Evolutionary conservation across 2,329 filamentous ascomycete species (phyloP).

Genomic region (Magnaporthales sp.): DNA sequence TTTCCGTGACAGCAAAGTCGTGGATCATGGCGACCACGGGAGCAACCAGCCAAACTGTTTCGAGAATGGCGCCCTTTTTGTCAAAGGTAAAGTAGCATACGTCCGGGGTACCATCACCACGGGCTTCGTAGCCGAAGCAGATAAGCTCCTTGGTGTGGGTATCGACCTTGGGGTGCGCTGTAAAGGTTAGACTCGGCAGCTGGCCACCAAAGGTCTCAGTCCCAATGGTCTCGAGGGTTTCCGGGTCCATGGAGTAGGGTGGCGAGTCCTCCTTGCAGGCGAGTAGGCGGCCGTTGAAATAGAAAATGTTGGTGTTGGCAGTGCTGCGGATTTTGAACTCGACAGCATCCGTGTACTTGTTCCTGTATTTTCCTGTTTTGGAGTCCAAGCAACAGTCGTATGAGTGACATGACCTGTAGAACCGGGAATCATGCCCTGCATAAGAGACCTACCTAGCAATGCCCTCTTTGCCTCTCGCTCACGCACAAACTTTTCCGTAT

Average conservation of each 20-base stretch:
- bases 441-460: constrained; percentile 17
- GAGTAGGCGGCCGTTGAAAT: constrained; percentile 33
- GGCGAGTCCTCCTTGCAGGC: constrained; percentile 33
- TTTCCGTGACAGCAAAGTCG: constrained; percentile 30
- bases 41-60: constrained; percentile 15
- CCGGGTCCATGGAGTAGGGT: constrained; percentile 25
- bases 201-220: constrained; percentile 27
- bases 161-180: constrained; percentile 28
- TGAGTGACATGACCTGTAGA: constrained; percentile 21
- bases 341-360: constrained; percentile 18
- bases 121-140: constrained; percentile 27
- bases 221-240: constrained; percentile 24
- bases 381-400: constrained; percentile 9
- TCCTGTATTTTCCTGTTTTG: constrained; percentile 8
- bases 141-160: constrained; percentile 22
- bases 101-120: neutral
- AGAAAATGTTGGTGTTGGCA: constrained; percentile 38
- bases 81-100: neutral
- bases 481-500: constrained; percentile 16
- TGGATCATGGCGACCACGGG: constrained; percentile 30
- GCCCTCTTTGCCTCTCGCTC: constrained; percentile 19
- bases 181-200: constrained; percentile 23
- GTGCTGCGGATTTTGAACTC: constrained; percentile 16
- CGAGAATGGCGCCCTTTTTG: neutral
- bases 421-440: constrained; percentile 19